Evolutionary conservation across 305 asterid species (phyloP).

Genomic region (Fraxinus xanthoxyloides): DNA sequence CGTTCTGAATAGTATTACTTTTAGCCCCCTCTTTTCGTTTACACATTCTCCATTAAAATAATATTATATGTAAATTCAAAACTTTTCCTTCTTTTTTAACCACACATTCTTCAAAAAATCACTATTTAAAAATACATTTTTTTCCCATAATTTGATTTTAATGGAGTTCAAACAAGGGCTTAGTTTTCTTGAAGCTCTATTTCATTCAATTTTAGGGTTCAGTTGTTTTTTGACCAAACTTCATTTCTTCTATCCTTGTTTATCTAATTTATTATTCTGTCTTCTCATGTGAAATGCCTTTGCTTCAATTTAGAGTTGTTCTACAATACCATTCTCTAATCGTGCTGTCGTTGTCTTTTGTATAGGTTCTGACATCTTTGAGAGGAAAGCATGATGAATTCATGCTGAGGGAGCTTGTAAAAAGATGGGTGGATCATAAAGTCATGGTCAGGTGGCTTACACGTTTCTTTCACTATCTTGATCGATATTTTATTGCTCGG

Average conservation of each 20-base stretch:
- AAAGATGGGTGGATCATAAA: conserved; percentile 48
- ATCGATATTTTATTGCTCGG: conserved; percentile 35
- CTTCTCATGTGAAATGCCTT: background rate
- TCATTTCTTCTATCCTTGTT: background rate
- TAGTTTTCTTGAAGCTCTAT: background rate
- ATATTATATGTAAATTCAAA: background rate
- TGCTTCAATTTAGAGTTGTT: background rate
- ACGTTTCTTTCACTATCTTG: conserved; percentile 46
- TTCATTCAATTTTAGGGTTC: background rate
- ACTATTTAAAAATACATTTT: background rate
- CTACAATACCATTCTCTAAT: background rate
- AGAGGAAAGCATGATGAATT: conserved; percentile 39
- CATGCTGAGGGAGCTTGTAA: conserved; percentile 47
- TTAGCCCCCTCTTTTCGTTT: background rate
- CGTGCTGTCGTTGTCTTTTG: background rate
- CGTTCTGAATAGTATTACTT: background rate
- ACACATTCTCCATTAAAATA: background rate
- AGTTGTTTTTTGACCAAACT: background rate
- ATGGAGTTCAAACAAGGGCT: background rate
- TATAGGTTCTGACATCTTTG: conserved; percentile 45
- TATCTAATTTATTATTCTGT: background rate
- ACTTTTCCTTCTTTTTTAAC: background rate
- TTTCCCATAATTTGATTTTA: background rate
- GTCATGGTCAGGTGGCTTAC: conserved; percentile 54
- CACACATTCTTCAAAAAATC: background rate